phyloP scores from a whole-genome alignment of 2,329 filamentous ascomycete species.

The Aurifilum marmelostoma region DNA sequence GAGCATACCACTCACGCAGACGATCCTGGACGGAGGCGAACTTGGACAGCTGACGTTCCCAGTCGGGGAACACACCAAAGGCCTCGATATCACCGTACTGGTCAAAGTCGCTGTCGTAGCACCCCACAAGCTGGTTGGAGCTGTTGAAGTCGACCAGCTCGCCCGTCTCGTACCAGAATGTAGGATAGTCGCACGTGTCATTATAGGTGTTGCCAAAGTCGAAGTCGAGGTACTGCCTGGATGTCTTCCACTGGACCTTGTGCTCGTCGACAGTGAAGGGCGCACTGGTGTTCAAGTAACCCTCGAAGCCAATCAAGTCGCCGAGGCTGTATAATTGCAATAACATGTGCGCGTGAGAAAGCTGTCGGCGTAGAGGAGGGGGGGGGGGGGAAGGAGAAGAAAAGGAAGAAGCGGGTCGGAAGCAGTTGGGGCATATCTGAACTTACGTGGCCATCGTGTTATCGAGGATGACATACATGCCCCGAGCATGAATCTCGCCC shows the following conservation, averaged over 20 bases:
- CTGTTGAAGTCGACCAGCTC: slow-evolving; percentile 51
- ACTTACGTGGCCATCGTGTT: slow-evolving; percentile 62
- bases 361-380: not conserved
- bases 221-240: slow-evolving; percentile 61
- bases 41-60: slow-evolving; percentile 64
- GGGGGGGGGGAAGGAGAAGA: no score
- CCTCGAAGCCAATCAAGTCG: slow-evolving; percentile 64
- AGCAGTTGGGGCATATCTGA: not conserved
- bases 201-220: slow-evolving; percentile 55
- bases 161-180: slow-evolving; percentile 63
- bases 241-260: slow-evolving; percentile 57
- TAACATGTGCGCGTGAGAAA: slow-evolving; percentile 16
- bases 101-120: slow-evolving; percentile 65
- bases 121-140: slow-evolving; percentile 51
- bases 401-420: not conserved
- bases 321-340: slow-evolving; percentile 46
- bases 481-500: slow-evolving; percentile 61
- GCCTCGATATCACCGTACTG: slow-evolving; percentile 64
- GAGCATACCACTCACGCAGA: slow-evolving; percentile 63
- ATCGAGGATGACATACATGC: slow-evolving; percentile 69
- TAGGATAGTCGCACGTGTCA: slow-evolving; percentile 57
- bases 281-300: slow-evolving; percentile 60
- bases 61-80: slow-evolving; percentile 65
- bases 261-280: slow-evolving; percentile 60
- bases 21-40: slow-evolving; percentile 70